Conservation (phyloP, 2,329 filamentous ascomycete species). For the Colletotrichum filicis region DNA sequence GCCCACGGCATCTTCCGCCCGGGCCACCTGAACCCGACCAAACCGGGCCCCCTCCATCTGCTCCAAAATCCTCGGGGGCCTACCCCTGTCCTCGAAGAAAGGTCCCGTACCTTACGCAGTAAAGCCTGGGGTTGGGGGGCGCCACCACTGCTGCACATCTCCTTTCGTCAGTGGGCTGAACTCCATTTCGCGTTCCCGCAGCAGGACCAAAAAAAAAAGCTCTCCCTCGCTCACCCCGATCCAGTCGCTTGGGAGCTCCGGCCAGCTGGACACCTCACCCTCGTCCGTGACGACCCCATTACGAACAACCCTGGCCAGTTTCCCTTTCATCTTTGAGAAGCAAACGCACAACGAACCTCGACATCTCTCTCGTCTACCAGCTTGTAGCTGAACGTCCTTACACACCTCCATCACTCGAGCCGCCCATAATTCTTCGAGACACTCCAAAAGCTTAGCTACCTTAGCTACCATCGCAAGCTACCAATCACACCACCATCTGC, state of each 20-base stretch:
- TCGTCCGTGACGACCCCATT: constrained; percentile 33
- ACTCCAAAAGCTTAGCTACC: not conserved
- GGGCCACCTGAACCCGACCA: constrained; percentile 23
- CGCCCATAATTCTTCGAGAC: not conserved
- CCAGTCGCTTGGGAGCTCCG: constrained; percentile 28
- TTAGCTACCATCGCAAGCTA: constrained; percentile 8
- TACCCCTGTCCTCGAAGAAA: constrained; percentile 23
- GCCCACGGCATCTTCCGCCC: constrained; percentile 33
- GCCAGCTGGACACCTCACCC: constrained; percentile 27
- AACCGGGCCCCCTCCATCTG: constrained; percentile 5
- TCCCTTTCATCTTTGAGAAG: not conserved
- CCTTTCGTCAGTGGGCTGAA: constrained; percentile 30
- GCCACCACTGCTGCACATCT: constrained; percentile 10
- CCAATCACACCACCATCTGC: constrained; percentile 18
- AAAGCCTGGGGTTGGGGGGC: constrained; percentile 9
- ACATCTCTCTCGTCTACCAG: not conserved
- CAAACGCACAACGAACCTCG: not conserved
- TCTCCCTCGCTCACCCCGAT: constrained; percentile 21
- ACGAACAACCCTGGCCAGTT: constrained; percentile 10
- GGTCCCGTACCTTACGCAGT: not conserved
- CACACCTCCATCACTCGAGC: not conserved
- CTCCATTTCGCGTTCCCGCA: constrained; percentile 21
- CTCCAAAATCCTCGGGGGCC: constrained; percentile 25
- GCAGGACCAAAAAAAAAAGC: constrained; percentile 5
- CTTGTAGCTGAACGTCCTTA: not conserved